A percentile compares a stretch with the other conserved stretches of the same genome.
Evolutionary conservation across 164 flowering plant genomes (phyloP).

Genomic region (Kalanchoe fedtschenkoi): DNA sequence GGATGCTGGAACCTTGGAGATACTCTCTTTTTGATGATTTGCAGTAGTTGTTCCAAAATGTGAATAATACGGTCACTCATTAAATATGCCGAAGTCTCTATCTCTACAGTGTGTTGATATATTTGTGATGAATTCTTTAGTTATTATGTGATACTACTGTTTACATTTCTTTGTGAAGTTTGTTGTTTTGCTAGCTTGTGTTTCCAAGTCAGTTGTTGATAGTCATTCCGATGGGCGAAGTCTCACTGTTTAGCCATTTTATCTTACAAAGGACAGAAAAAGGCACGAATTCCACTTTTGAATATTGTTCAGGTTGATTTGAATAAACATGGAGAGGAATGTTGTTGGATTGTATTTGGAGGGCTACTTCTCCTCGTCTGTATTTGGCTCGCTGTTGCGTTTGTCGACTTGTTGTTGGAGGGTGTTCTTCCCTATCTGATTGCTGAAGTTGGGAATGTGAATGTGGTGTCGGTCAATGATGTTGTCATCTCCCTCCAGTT

Average conservation of each 20-base stretch:
- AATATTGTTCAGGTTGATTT: too few relatives aligned
- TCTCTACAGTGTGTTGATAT: background rate
- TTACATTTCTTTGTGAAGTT: background rate
- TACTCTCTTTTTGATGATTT: background rate
- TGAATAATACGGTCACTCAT: background rate
- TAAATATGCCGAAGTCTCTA: background rate
- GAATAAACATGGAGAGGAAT: too few relatives aligned
- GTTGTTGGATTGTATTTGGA: too few relatives aligned
- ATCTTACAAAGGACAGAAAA: too few relatives aligned
- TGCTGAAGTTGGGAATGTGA: constrained; percentile 91
- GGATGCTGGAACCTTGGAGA: background rate
- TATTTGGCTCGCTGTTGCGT: constrained; percentile 60
- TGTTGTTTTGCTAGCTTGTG: background rate
- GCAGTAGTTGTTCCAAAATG: background rate
- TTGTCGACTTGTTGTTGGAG: constrained; percentile 81
- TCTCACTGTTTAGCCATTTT: too few relatives aligned
- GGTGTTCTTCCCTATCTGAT: constrained; percentile 87
- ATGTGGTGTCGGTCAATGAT: constrained; percentile 82
- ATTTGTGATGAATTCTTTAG: too few relatives aligned
- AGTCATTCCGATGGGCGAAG: background rate
- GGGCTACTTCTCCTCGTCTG: constrained; percentile 46
- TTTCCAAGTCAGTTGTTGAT: background rate
- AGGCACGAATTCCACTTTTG: too few relatives aligned
- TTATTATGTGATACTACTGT: too few relatives aligned
- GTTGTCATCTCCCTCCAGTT: constrained; percentile 60